Evolutionary conservation across 2,329 filamentous ascomycete species (phyloP).

Genomic region (Exophiala aquamarina): DNA sequence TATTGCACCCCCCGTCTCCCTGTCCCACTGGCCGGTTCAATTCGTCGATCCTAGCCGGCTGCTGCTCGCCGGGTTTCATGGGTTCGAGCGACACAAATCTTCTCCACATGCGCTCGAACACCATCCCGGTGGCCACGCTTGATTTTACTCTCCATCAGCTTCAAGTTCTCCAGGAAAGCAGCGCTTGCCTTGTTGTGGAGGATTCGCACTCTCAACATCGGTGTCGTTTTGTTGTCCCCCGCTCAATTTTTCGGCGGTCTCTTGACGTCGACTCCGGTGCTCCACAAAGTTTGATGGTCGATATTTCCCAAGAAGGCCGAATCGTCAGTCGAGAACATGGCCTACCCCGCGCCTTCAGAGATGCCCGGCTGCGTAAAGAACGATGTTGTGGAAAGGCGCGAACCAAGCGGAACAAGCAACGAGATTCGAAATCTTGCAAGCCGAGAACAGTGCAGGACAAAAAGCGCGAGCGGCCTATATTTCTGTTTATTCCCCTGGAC

Average conservation of each 20-base stretch:
- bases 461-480: too few species aligned
- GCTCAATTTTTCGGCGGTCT: constrained; percentile 23
- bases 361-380: constrained; percentile 64
- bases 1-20: constrained; percentile 39
- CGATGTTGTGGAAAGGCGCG: too few species aligned
- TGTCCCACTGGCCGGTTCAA: constrained; percentile 37
- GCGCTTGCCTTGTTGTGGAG: constrained; percentile 43
- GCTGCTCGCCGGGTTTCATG: constrained; percentile 30
- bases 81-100: constrained; percentile 38
- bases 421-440: too few species aligned
- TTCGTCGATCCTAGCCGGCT: constrained; percentile 35
- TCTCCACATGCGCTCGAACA: constrained; percentile 49
- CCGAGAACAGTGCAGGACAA: too few species aligned
- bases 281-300: constrained; percentile 68
- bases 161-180: constrained; percentile 66
- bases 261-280: constrained; percentile 61
- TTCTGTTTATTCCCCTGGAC: too few species aligned
- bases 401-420: too few species aligned
- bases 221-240: not conserved
- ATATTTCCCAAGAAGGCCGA: constrained; percentile 73
- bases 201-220: constrained; percentile 20
- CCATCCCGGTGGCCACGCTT: constrained; percentile 64
- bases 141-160: constrained; percentile 64
- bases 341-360: constrained; percentile 37
- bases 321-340: constrained; percentile 39